Percentiles rank a stretch among this genome's conserved stretches.
Evolutionary conservation across 768 basidiomycete species (phyloP).

Genomic region (Suillus paluster): DNA sequence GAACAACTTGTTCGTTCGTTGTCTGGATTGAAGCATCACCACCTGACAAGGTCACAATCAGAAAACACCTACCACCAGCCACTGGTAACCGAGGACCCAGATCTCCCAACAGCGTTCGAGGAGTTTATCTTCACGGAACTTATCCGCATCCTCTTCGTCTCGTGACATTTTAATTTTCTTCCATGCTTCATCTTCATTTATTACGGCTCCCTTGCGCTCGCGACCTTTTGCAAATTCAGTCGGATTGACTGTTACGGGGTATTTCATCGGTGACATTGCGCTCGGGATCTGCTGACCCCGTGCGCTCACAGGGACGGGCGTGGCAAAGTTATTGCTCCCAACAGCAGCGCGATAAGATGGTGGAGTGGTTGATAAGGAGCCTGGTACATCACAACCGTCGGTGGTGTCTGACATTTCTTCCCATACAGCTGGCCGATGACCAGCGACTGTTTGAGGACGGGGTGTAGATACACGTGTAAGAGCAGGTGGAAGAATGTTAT

Average conservation of each 20-base stretch:
- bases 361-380: slow-evolving; percentile 45
- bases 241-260: slow-evolving; percentile 23
- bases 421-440: slow-evolving; percentile 31
- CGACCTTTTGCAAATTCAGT: slow-evolving; percentile 22
- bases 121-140: slow-evolving; percentile 64
- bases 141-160: slow-evolving; percentile 73
- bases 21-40: slow-evolving; percentile 48
- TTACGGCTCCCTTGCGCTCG: slow-evolving; percentile 51
- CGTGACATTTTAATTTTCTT: slow-evolving; percentile 72
- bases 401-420: slow-evolving; percentile 44
- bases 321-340: slow-evolving; percentile 29
- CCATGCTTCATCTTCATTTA: slow-evolving; percentile 79
- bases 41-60: slow-evolving; percentile 17
- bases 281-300: slow-evolving; percentile 20
- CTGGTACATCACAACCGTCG: slow-evolving; percentile 27
- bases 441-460: slow-evolving; percentile 25
- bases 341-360: slow-evolving; percentile 54
- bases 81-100: slow-evolving; percentile 72
- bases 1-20: slow-evolving; percentile 68
- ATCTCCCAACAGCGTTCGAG: slow-evolving; percentile 74
- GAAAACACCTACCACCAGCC: slow-evolving; percentile 66
- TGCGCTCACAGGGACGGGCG: slow-evolving; percentile 14
- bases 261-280: slow-evolving; percentile 36
- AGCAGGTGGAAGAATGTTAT: slow-evolving; percentile 31
- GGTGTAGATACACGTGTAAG: slow-evolving; percentile 34